Base-by-base conservation (phyloP, 2,329 filamentous ascomycete species). In the Nigrospora oryzae region DNA sequence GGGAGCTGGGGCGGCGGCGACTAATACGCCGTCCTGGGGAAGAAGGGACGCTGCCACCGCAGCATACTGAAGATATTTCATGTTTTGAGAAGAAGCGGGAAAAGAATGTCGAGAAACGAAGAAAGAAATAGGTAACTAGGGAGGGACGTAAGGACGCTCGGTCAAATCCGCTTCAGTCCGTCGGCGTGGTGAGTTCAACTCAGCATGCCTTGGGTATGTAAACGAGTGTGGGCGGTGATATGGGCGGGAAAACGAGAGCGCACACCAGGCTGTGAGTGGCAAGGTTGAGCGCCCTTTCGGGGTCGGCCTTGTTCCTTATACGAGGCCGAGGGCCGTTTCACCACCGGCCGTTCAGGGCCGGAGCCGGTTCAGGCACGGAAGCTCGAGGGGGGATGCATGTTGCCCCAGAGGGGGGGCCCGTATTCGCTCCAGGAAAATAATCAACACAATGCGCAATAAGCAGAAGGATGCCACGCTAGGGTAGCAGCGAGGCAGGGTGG, bases 21-120 rank as follows among this genome's bases (percentile, higher is more conserved):
- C 15, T 2, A 45, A 28, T 16, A 45, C 15, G 5, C 35, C 32
- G 39, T 48, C 19, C 19, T 43, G 36, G 13, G 32, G 31, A 32
- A 42, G 28, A 40, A 43, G 31, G 36, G 40, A 36, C 13, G 39
- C 31, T 23, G 46, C 42, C 15, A 45, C 16, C 36, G 36, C 39
- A 17, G 36, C 46, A 38, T 35, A 13, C n/a, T 16, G 17, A 4
- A 32, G 31, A 7, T 16, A 33, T 38, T 42, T 47, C 42, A 47
- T 47, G 14, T 34, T 47, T n/a, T 10, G 15, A n/a, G 34, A 14
- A 14, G 30, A 23, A n/a, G 16, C 11, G 10, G 17, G 11, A 30
- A 23, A 7, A 17, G 36, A 36, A 32, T 19, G 28, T 40, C 13
- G 40, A 45, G 38, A 32, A 32, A 11, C 11, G 4, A 40, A 14